Percentiles rank a stretch among this genome's conserved stretches.
Conservation (phyloP, 495 filamentous ascomycete species). For the Aspergillus wentii region DNA sequence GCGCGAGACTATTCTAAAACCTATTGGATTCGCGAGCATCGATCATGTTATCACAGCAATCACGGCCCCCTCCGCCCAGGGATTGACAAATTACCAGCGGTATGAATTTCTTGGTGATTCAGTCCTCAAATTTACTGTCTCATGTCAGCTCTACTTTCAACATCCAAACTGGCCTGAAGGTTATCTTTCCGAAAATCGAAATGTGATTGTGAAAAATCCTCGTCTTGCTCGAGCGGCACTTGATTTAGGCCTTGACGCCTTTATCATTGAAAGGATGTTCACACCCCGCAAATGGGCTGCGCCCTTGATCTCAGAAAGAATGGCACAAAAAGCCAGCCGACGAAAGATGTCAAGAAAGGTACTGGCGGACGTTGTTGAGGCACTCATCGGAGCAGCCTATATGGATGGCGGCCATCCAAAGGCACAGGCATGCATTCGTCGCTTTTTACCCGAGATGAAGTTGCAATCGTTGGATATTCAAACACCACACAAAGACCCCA, state of each 20-base stretch:
- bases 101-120: slow-evolving; percentile 88
- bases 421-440: slow-evolving; percentile 58
- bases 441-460: slow-evolving; percentile 59
- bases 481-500: slow-evolving; percentile 8
- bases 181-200: slow-evolving; percentile 64
- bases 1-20: slow-evolving; percentile 52
- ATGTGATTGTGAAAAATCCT: slow-evolving; percentile 67
- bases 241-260: slow-evolving; percentile 60
- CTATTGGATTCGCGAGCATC: slow-evolving; percentile 48
- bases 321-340: slow-evolving; percentile 11
- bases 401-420: slow-evolving; percentile 59
- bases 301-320: slow-evolving; percentile 50
- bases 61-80: slow-evolving; percentile 56
- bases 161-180: slow-evolving; percentile 73
- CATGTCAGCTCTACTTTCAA: slow-evolving; percentile 60
- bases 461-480: slow-evolving; percentile 15
- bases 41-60: slow-evolving; percentile 68
- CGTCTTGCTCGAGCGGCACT: slow-evolving; percentile 61
- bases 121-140: slow-evolving; percentile 73
- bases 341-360: slow-evolving; percentile 66
- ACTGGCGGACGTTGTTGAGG: slow-evolving; percentile 86
- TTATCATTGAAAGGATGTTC: slow-evolving; percentile 66
- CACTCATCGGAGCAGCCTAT: slow-evolving; percentile 74
- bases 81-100: slow-evolving; percentile 70
- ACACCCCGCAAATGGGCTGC: slow-evolving; percentile 69